phyloP scores from a whole-genome alignment of 1,139 yeast species.

The Pichia sp. region DNA sequence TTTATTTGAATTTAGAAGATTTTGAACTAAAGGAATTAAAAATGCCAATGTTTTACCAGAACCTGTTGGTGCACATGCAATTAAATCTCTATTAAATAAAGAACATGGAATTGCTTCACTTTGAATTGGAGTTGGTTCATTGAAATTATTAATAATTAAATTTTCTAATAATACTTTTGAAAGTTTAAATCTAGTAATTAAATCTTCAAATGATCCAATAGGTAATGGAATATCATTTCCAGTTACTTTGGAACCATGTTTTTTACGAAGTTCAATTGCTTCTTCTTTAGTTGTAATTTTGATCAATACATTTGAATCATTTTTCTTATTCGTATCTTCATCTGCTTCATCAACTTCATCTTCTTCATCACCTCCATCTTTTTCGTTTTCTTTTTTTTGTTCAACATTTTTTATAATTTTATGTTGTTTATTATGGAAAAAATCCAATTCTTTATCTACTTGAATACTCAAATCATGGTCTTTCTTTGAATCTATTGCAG shows the following conservation, averaged over 20 bases:
- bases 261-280: conserved; percentile 25
- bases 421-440: conserved; percentile 52
- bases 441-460: conserved; percentile 60
- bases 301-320: conserved; percentile 31
- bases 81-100: conserved; percentile 26
- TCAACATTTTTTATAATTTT: conserved; percentile 17
- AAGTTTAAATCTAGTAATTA: conserved; percentile 60
- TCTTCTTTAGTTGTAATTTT: conserved; percentile 38
- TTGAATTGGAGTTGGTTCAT: conserved; percentile 89
- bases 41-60: conserved; percentile 96
- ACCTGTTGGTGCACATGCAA: conserved; percentile 88
- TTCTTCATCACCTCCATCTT: conserved; percentile 22
- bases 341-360: conserved; percentile 30
- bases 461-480: conserved; percentile 36
- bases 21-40: conserved; percentile 73
- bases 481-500: conserved; percentile 29
- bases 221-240: conserved; percentile 60
- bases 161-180: conserved; percentile 60
- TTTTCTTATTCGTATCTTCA: conserved; percentile 26
- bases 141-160: conserved; percentile 61
- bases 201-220: conserved; percentile 80
- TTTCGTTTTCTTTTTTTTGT: conserved; percentile 23
- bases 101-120: conserved; percentile 47
- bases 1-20: conserved; percentile 28
- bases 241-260: conserved; percentile 24